These are phyloP conservation scores for Diphasiastrum complanatum DNA, from an alignment of 83 land plant genomes.

Conservation along the genomic window DNA sequence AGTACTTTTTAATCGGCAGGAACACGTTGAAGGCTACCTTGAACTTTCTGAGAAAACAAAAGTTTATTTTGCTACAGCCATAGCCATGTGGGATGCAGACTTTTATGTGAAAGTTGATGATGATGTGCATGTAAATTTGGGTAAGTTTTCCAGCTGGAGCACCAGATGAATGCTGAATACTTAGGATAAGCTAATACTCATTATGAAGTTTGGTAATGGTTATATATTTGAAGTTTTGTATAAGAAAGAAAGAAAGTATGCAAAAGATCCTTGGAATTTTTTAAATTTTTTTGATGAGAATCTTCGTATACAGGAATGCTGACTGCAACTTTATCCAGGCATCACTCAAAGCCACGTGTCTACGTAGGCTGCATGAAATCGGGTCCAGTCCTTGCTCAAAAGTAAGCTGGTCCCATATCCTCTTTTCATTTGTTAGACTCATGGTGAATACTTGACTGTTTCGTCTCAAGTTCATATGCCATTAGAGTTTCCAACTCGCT, in stretches of 20 bases:
- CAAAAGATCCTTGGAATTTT: too few species aligned
- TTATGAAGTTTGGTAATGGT: too few species aligned
- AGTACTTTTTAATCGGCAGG: background rate
- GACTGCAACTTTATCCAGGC: background rate
- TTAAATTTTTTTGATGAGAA: too few species aligned
- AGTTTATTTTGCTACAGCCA: conserved; percentile 28
- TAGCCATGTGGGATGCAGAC: conserved; percentile 23
- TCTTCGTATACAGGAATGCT: background rate
- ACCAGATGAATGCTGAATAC: too few species aligned
- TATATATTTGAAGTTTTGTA: too few species aligned
- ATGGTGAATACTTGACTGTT: too few species aligned
- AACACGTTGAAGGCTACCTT: conserved; percentile 29
- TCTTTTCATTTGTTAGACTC: too few species aligned
- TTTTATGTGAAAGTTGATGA: conserved; percentile 33
- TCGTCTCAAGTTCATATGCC: background rate
- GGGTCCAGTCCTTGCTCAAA: background rate
- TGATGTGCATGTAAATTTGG: conserved; percentile 30
- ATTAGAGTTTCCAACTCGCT: too few species aligned
- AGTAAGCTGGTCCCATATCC: too few species aligned
- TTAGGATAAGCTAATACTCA: too few species aligned
- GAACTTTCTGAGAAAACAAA: conserved; percentile 28
- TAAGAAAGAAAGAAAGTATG: too few species aligned
- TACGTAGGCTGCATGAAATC: background rate
- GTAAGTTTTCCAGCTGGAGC: too few species aligned
- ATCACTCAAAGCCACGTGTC: background rate